These are phyloP conservation scores for Cyberlindnera lachancei DNA, from an alignment of 805 yeast species.

Conservation along the genomic window DNA sequence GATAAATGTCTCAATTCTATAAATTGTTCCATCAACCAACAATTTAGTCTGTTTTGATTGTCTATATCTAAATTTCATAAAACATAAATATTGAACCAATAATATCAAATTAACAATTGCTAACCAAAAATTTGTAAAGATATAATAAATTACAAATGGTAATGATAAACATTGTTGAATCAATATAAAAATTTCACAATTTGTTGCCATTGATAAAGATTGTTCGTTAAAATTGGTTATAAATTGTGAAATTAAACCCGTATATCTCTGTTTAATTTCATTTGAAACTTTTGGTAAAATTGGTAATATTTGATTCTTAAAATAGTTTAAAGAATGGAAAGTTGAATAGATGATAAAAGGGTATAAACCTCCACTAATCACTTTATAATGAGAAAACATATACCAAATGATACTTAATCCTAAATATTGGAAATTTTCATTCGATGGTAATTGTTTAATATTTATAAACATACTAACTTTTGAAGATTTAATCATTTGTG, in stretches of 20 bases:
- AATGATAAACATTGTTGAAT: constrained; percentile 32
- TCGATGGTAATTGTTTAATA: constrained; percentile 26
- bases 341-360: constrained; percentile 58
- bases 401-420: constrained; percentile 34
- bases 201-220: constrained; percentile 37
- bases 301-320: constrained; percentile 48
- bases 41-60: constrained; percentile 48
- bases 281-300: constrained; percentile 30
- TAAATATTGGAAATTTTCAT: constrained; percentile 63
- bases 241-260: constrained; percentile 26
- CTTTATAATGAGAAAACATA: constrained; percentile 34
- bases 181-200: constrained; percentile 37
- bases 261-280: constrained; percentile 21
- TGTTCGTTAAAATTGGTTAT: constrained; percentile 34
- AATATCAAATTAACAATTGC: constrained; percentile 30
- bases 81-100: constrained; percentile 39
- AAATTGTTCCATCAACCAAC: constrained; percentile 40
- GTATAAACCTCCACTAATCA: constrained; percentile 41
- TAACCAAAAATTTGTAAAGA: constrained; percentile 23
- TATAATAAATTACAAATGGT: constrained; percentile 33
- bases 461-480: constrained; percentile 21
- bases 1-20: constrained; percentile 31
- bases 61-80: constrained; percentile 54
- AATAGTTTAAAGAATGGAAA: constrained; percentile 57
- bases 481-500: constrained; percentile 45